phyloP scores from a whole-genome alignment of 1,284 basidiomycete species.

The Leccinum pachyderme region DNA sequence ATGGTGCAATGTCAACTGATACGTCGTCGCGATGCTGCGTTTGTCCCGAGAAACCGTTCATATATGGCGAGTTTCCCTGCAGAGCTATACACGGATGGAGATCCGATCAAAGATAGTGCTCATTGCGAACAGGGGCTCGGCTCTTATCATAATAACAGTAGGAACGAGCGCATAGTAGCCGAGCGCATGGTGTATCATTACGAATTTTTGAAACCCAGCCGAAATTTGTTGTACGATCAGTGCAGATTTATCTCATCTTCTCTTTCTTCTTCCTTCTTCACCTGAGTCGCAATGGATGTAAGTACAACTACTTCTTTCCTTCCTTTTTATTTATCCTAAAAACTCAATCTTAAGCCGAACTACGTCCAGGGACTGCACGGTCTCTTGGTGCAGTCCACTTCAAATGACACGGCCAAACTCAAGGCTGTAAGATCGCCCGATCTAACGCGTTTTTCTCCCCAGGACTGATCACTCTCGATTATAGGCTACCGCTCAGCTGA shows the following conservation, averaged over 20 bases:
- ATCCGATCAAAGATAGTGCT: neutral
- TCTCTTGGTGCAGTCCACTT: slow-evolving; percentile 81
- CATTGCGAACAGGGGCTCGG: too few species aligned
- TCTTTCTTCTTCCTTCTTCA: slow-evolving; percentile 8
- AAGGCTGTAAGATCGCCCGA: slow-evolving; percentile 69
- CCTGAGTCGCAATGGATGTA: slow-evolving; percentile 30
- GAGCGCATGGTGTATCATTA: neutral
- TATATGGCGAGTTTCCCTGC: neutral
- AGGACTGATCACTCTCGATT: slow-evolving; percentile 6
- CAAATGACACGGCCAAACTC: slow-evolving; percentile 83
- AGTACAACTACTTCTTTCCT: slow-evolving; percentile 10
- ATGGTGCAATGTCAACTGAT: neutral
- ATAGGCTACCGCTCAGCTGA: slow-evolving; percentile 90
- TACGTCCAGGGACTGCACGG: slow-evolving; percentile 79
- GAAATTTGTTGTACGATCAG: slow-evolving; percentile 30
- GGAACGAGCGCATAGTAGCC: neutral
- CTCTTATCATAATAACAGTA: too few species aligned
- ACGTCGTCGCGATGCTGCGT: slow-evolving; percentile 7
- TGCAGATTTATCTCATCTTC: slow-evolving; percentile 17
- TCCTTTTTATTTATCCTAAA: neutral
- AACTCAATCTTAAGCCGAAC: slow-evolving; percentile 44
- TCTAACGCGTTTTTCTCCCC: slow-evolving; percentile 22
- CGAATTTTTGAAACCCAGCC: slow-evolving; percentile 38
- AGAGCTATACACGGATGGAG: neutral
- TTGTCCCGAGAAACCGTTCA: slow-evolving; percentile 6